Base-by-base conservation (phyloP, 192 early-diverging fungal species). In the Umbelopsis ramanniana region DNA sequence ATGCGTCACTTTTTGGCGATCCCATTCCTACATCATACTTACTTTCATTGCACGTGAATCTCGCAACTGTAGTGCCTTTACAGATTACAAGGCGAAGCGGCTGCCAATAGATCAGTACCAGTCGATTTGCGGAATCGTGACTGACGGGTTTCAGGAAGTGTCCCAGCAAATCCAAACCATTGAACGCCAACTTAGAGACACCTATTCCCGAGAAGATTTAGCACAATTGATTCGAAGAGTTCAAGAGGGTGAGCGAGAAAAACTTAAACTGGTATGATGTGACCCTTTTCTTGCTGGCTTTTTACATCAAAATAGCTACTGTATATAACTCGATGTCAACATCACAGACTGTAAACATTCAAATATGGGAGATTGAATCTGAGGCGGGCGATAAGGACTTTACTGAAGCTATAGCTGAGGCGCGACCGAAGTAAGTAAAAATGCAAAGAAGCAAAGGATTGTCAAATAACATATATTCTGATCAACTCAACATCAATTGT, bases 111-210 rank as follows among this genome's bases (percentile, higher is more conserved):
- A 77, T 8, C 73, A 76, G 43, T 81, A 77, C 47, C 69, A 76
- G n/a, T 81, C 79, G 12, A 77, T 81, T 22, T 81, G 79, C 50
- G 63, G 57, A 10, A 81, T 81, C 15, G 79, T 81, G 29, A 81
- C 79, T 9, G 75, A 81, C 35, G 79, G 79, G 3, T 81, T 81
- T 57, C 79, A 81, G 43, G 75, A 81, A 29, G 79, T 77, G 5
- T 81, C 79, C 19, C 46, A 37, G 21, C 68, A 74, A 33, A 77
- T 81, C 24, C 79, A 81, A 52, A 52, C 21, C 6, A 37, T 74
- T 15, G 79, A 81, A 69, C 69, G 37, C 0, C 69, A 55, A 2
- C 66, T 81, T 0, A 48, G 17, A 7, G 75, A 76, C 6, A 37
- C 29, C 1, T 24, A 38, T 26, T 11, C 37, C 17, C 26, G 72